These are phyloP conservation scores for Botryotinia calthae DNA, from an alignment of 2,329 filamentous ascomycete species.

Conservation along the genomic window DNA sequence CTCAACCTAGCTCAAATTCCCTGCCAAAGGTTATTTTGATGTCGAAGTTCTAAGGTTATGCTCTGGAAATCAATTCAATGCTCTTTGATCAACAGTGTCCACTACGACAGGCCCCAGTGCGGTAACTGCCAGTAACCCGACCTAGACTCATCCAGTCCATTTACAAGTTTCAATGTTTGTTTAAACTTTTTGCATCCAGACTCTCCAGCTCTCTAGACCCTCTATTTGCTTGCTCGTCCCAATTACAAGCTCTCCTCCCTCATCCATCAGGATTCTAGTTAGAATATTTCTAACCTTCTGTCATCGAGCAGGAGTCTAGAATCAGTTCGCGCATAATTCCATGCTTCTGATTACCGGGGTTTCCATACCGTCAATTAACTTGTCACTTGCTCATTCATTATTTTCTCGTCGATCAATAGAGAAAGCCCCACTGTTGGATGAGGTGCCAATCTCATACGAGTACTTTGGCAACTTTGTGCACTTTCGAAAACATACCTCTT, in stretches of 20 bases:
- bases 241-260: background rate
- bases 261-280: background rate
- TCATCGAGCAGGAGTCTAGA: slow-evolving; percentile 17
- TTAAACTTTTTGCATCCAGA: slow-evolving; percentile 10
- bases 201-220: background rate
- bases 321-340: slow-evolving; percentile 9
- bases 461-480: slow-evolving; percentile 3
- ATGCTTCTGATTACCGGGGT: background rate
- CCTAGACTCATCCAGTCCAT: background rate
- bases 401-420: background rate
- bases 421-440: slow-evolving; percentile 3
- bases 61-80: slow-evolving; percentile 2
- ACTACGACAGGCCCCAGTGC: background rate
- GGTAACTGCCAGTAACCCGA: slow-evolving; percentile 1
- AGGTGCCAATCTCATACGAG: slow-evolving; percentile 1
- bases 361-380: slow-evolving; percentile 5
- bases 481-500: background rate
- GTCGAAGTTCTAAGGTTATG: background rate
- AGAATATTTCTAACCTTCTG: slow-evolving; percentile 1
- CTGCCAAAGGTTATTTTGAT: background rate
- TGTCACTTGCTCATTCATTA: background rate
- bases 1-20: background rate
- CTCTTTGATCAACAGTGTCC: background rate
- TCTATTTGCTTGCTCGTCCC: slow-evolving; percentile 4
- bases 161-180: slow-evolving; percentile 8